Evolutionary conservation across 2,329 filamentous ascomycete genomes (phyloP).

Genomic region (Botrytis squamosa): DNA sequence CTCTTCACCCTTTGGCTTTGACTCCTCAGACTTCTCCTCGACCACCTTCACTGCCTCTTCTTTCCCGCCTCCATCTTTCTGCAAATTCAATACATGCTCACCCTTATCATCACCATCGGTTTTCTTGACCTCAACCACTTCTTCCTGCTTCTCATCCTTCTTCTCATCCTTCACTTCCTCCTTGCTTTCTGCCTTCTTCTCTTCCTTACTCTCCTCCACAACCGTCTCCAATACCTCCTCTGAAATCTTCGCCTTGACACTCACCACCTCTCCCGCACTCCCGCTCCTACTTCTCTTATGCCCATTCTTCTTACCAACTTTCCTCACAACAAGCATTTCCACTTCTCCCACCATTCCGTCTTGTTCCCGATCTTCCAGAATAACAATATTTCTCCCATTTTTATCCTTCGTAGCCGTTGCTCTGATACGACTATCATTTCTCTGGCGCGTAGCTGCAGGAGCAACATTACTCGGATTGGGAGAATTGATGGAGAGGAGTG

Average conservation of each 20-base stretch:
- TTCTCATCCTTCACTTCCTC: neutral
- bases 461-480: neutral
- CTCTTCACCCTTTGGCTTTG: slow-evolving; percentile 19
- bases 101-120: slow-evolving; percentile 12
- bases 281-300: neutral
- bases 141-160: neutral
- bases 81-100: slow-evolving; percentile 6
- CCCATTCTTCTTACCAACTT: neutral
- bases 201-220: slow-evolving; percentile 14
- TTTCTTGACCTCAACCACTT: slow-evolving; percentile 23
- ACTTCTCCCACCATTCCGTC: slow-evolving; percentile 14
- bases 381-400: slow-evolving; percentile 5
- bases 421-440: slow-evolving; percentile 8
- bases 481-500: slow-evolving; percentile 26
- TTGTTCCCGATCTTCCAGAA: slow-evolving; percentile 5
- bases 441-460: neutral
- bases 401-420: slow-evolving; percentile 15
- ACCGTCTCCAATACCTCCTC: neutral
- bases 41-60: slow-evolving; percentile 15
- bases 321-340: slow-evolving; percentile 8
- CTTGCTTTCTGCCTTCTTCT: neutral
- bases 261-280: neutral
- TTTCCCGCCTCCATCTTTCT: slow-evolving; percentile 12
- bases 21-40: neutral
- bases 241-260: neutral